These are phyloP conservation scores for Agrocybe pediades DNA, from an alignment of 768 basidiomycete genomes.

Conservation along the genomic window DNA sequence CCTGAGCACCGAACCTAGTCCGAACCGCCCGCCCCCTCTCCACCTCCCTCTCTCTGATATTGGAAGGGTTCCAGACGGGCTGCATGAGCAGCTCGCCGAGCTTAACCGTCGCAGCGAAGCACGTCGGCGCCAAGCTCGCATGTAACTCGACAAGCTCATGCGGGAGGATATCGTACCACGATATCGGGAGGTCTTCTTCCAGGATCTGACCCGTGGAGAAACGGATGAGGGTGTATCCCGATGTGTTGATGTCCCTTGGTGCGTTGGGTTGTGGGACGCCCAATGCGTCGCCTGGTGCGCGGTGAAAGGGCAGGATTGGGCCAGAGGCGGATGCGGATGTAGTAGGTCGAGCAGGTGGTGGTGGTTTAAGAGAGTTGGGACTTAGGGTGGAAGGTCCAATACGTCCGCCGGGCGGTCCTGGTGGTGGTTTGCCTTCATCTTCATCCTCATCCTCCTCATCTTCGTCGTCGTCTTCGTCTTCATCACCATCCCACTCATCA, in stretches of 20 bases:
- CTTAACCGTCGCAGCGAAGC: constrained; percentile 10
- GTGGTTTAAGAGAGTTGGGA: too few relatives aligned
- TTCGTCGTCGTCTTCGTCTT: constrained; percentile 15
- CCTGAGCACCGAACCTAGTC: too few relatives aligned
- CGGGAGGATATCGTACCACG: constrained; percentile 61
- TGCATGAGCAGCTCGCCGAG: constrained; percentile 13
- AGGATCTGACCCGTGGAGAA: constrained; percentile 73
- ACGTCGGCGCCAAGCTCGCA: constrained; percentile 16
- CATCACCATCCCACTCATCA: constrained; percentile 27
- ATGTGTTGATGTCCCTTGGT: constrained; percentile 15
- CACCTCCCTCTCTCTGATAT: neutral
- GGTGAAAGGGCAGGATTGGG: too few relatives aligned
- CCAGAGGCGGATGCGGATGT: neutral
- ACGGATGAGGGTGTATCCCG: constrained; percentile 49
- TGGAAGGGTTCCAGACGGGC: neutral
- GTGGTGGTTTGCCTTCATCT: neutral
- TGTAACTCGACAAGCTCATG: constrained; percentile 77
- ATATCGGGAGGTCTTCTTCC: constrained; percentile 59
- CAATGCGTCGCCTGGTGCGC: neutral
- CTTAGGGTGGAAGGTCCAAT: too few relatives aligned
- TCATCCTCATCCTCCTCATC: neutral
- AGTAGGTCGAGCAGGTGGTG: too few relatives aligned
- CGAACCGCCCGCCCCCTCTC: too few relatives aligned
- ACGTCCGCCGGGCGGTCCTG: too few relatives aligned
- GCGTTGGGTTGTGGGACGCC: neutral